A percentile compares a stretch with the other conserved stretches of the same genome.
These are phyloP conservation scores for Rhypophila decipiens DNA, from an alignment of 495 filamentous ascomycete genomes.

Conservation along the genomic window DNA sequence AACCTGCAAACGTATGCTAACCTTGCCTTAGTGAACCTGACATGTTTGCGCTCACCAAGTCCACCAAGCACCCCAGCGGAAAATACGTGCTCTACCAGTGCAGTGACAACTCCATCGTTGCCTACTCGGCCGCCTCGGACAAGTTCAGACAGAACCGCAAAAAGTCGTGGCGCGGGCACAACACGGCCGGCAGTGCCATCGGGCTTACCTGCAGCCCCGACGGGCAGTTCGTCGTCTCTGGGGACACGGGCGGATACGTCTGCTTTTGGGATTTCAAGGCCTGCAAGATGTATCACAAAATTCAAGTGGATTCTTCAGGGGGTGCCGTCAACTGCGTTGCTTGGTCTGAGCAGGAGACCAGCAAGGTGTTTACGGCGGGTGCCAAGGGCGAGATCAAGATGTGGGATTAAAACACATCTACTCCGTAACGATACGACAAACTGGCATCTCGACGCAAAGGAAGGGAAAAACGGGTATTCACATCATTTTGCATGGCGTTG, in stretches of 20 bases:
- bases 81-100: conserved; percentile 92
- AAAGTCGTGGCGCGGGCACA: conserved; percentile 93
- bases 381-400: conserved; percentile 84
- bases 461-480: too few species aligned
- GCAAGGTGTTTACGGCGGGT: conserved; percentile 86
- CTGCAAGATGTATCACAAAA: conserved; percentile 95
- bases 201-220: conserved; percentile 85
- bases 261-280: conserved; percentile 99
- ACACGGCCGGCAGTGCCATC: conserved; percentile 88
- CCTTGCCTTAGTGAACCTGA: conserved; percentile 79
- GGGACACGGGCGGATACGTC: conserved; percentile 79
- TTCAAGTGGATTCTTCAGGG: conserved; percentile 61
- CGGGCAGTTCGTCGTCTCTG: conserved; percentile 77
- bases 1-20: conserved; percentile 45
- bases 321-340: conserved; percentile 72
- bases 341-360: conserved; percentile 95
- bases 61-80: conserved; percentile 74
- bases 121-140: conserved; percentile 76
- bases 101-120: conserved; percentile 91
- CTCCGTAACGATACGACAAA: too few species aligned
- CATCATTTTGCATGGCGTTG: too few species aligned
- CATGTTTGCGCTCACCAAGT: conserved; percentile 88
- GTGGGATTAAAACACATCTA: conserved; percentile 95
- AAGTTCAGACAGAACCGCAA: conserved; percentile 96
- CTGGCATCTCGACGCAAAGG: too few species aligned